Evolutionary conservation across 1,284 basidiomycete species (phyloP), one percentile per base, ranked within the genome.

Genomic region (Trichosporon faecale): DNA sequence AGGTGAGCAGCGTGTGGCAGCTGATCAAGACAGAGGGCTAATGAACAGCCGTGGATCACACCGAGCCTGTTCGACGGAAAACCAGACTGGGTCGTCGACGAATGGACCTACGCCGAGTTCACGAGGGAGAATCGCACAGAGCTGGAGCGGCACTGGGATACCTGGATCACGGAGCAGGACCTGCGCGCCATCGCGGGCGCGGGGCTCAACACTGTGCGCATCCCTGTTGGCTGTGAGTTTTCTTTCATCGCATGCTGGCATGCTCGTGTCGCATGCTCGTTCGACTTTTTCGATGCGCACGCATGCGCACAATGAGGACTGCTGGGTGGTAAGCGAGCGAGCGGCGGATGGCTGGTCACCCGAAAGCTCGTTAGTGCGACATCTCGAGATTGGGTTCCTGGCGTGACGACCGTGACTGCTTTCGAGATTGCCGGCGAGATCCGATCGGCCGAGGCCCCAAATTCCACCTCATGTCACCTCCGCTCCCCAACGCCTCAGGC

Each of bases 101-200:
- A 84, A 69, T 79, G 77, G 74, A 79, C 80, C 1, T 83, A 83
- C 67, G 81, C 77, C 2, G 31, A 70, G 33, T 9, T 57, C 14
- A 69, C 66, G 21, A 74, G 76, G 57, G 74, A 78, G 66, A 70
- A 74, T 23, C 71, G 72, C 65, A 67, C 66, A 0, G 80, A 83
- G 70, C 78, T 84, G 21, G 63, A 66, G 23, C 60, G 71, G 2
- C 82, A 84, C 69, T 82, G 82, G 82, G 75, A 83, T 67, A 76
- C 79, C 3, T 83, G 79, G 77, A 90, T 94, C 71, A 91, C 91
- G 23, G 92, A 95, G 80, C 83, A 90, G 79, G 94, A 96, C 81
- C 90, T 96, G 76, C 52, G 90, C 27, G 85, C 91, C 79, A 95
- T 97, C 66, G 93, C 92, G n/a, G 91, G 80, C 29, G 90, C 90